Evolutionary conservation across 1,284 basidiomycete species (phyloP).

Genomic region (Irpex sp.): DNA sequence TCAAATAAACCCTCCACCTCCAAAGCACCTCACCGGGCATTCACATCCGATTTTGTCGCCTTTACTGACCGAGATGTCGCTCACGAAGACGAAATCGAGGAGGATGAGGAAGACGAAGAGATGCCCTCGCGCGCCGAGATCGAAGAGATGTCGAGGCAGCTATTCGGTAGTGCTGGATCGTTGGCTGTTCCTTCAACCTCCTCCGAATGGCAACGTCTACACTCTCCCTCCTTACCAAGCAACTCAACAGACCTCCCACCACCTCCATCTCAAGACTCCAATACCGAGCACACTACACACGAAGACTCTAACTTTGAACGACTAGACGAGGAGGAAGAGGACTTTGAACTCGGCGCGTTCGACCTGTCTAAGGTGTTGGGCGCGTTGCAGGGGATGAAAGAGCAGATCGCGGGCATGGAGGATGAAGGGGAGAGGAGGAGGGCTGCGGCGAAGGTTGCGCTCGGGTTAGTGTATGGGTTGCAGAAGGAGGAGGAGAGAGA

Average conservation of each 20-base stretch:
- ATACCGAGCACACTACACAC: not conserved
- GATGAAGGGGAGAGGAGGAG: constrained; percentile 59
- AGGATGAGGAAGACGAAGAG: constrained; percentile 28
- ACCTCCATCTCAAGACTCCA: too few species aligned
- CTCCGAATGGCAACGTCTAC: not conserved
- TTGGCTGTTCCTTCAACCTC: not conserved
- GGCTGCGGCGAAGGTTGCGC: constrained; percentile 68
- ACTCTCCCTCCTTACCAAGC: not conserved
- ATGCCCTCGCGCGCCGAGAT: constrained; percentile 53
- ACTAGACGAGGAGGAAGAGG: constrained; percentile 23
- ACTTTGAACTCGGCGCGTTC: constrained; percentile 37
- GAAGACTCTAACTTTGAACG: not conserved
- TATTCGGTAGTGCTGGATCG: constrained; percentile 42
- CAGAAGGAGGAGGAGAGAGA: constrained; percentile 28
- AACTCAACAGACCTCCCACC: not conserved
- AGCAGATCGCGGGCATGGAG: constrained; percentile 65
- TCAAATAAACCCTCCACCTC: too few species aligned
- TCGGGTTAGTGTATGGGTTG: constrained; percentile 70
- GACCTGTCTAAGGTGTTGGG: constrained; percentile 63
- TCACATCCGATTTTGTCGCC: not conserved
- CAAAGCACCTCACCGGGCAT: not conserved
- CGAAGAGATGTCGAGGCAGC: constrained; percentile 44
- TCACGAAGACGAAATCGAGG: constrained; percentile 22
- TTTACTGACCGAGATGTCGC: constrained; percentile 13
- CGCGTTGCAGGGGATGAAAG: constrained; percentile 65